Base-by-base conservation (phyloP, 2,329 filamentous ascomycete genomes). In the Stromatinia cepivora region DNA sequence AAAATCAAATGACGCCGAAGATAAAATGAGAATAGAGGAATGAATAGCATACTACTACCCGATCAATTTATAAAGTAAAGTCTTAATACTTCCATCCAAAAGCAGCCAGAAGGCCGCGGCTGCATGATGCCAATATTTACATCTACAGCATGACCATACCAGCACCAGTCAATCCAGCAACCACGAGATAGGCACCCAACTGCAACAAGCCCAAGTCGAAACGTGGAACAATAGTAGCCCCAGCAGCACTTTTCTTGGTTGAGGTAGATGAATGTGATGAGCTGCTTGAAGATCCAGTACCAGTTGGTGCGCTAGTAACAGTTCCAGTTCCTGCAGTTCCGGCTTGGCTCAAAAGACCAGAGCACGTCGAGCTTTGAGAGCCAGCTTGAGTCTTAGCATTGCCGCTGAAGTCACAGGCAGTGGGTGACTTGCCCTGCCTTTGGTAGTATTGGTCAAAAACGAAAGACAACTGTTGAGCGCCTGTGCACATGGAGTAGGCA, bases 401-500 rank as follows among this genome's bases (percentile, higher is more conserved):
- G 75, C 91, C 90, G 70, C 85, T 82, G 81, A 94, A 94, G 83
- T 88, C 84, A 79, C 92, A 96, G 45, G 92, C 89, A 67, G 81
- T 81, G 36, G 81, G 78, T 63, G 81, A 80, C 71, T 83, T 83
- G 74, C 84, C 82, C 77, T 89, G 84, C 73, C 79, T 80, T 74
- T 84, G 78, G 83, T 91, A 92, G 84, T 94, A 94, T 75, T 87
- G 81, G 82, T 94, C 88, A 74, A 94, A 86, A 62, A 88, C 90
- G 79, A 87, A 93, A 70, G 87, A 87, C 53, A 96, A 87, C 84
- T 93, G 87, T 81, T 92, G 84, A 74, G 85, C 84, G 76, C 86
- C 77, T 74, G 84, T 83, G 84, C 92, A 96, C 88, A 93, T 92
- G 80, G 88, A 87, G 84, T 92, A 93, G 61, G 90, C 86, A 75